These are phyloP conservation scores for Zygnema circumcarinatum DNA, from an alignment of 139 green algal species.

Conservation along the genomic window DNA sequence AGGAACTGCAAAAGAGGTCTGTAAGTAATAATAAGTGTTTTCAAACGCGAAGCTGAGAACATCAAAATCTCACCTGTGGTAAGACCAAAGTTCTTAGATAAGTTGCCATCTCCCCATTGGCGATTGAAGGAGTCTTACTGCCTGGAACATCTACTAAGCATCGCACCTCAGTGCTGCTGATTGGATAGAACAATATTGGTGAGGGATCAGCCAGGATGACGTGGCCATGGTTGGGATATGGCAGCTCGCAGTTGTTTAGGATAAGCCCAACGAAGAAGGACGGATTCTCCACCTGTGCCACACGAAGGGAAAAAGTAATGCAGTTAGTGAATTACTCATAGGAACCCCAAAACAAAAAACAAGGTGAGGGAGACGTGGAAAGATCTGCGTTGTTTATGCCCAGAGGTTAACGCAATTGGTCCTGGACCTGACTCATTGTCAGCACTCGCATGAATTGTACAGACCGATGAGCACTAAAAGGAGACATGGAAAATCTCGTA, in stretches of 20 bases:
- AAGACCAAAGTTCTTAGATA: slow-evolving; percentile 72
- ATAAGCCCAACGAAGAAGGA: slow-evolving; percentile 95
- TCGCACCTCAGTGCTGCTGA: slow-evolving; percentile 79
- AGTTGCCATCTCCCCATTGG: slow-evolving; percentile 68
- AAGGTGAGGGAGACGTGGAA: neutral
- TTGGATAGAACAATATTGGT: slow-evolving; percentile 97
- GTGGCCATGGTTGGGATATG: slow-evolving; percentile 88
- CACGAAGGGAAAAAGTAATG: neutral
- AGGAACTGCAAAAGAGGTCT: too few species aligned
- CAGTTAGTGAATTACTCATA: neutral
- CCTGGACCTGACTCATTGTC: too few species aligned
- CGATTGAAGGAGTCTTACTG: slow-evolving; percentile 69
- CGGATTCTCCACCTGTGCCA: slow-evolving; percentile 72
- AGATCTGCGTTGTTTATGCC: too few species aligned
- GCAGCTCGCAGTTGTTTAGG: slow-evolving; percentile 76
- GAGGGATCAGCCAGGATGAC: slow-evolving; percentile 93
- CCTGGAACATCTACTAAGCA: slow-evolving; percentile 93
- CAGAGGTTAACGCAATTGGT: too few species aligned
- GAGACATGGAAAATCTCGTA: too few species aligned
- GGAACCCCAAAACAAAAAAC: slow-evolving; percentile 11
- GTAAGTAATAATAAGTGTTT: too few species aligned
- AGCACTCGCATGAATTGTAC: too few species aligned
- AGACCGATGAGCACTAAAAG: too few species aligned
- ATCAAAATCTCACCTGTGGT: slow-evolving; percentile 77
- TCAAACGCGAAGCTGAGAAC: too few species aligned